Evolutionary conservation across 1,139 yeast species (phyloP).

Genomic region (Geotrichum fermentans): DNA sequence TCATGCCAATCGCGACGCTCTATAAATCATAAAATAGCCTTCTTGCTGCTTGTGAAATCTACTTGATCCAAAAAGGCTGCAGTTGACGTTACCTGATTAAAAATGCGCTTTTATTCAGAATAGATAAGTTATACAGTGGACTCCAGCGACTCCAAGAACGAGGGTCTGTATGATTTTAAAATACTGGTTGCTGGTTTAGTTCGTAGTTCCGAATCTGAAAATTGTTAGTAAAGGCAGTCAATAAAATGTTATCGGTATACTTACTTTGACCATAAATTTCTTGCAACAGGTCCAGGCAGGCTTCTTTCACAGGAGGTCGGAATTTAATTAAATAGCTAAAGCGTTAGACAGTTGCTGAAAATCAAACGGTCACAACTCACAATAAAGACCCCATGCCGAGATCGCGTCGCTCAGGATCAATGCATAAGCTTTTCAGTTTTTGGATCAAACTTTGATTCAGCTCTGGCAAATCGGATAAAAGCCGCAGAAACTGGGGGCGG

Average conservation of each 20-base stretch:
- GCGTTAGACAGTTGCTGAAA: not conserved
- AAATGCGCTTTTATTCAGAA: too few relatives aligned
- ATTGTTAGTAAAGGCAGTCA: not conserved
- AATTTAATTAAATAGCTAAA: constrained; percentile 80
- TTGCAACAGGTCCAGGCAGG: constrained; percentile 60
- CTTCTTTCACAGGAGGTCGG: constrained; percentile 73
- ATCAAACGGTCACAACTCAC: too few relatives aligned
- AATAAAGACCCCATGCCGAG: constrained; percentile 58
- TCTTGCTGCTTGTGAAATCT: too few relatives aligned
- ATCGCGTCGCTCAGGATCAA: constrained; percentile 69
- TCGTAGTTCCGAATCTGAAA: constrained; percentile 16
- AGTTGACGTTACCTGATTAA: too few relatives aligned
- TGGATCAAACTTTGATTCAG: constrained; percentile 57
- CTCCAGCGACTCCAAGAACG: constrained; percentile 16
- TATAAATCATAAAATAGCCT: too few relatives aligned
- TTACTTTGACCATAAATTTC: constrained; percentile 46
- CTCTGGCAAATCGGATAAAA: constrained; percentile 81
- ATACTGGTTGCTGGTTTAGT: constrained; percentile 15
- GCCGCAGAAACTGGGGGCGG: constrained; percentile 70
- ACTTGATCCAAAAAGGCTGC: too few relatives aligned
- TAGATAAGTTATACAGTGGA: not conserved
- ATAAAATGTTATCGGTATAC: not conserved
- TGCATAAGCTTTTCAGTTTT: constrained; percentile 67
- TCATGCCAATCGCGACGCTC: too few relatives aligned
- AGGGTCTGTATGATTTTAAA: constrained; percentile 17